Evolutionary conservation across 176 grass and related monocot species (phyloP).

Genomic region (Neostapfia colusana): DNA sequence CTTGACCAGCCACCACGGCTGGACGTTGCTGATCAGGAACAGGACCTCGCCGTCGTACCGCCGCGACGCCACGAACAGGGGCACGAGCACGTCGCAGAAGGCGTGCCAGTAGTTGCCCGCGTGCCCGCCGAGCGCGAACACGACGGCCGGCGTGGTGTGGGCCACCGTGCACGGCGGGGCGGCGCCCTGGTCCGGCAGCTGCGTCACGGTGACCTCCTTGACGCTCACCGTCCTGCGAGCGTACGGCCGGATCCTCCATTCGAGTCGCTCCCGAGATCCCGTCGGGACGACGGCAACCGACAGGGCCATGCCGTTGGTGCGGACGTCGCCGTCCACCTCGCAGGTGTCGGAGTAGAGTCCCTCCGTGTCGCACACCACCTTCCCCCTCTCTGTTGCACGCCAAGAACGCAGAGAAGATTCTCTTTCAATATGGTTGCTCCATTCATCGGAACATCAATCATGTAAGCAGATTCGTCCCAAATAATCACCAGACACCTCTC

Average conservation of each 20-base stretch:
- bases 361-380: conserved; percentile 35
- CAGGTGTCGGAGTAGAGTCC: conserved; percentile 58
- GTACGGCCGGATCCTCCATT: conserved; percentile 63
- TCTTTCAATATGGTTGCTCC: not conserved
- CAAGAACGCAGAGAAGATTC: not conserved
- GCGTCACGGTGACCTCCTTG: conserved; percentile 49
- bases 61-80: conserved; percentile 63
- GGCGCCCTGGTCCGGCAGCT: not conserved
- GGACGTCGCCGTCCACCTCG: conserved; percentile 65
- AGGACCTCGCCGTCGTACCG: conserved; percentile 60
- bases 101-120: conserved; percentile 69
- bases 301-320: conserved; percentile 47
- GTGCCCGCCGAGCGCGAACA: conserved; percentile 67
- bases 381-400: conserved; percentile 26
- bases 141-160: conserved; percentile 46
- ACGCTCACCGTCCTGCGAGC: conserved; percentile 42
- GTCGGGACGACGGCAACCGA: conserved; percentile 44
- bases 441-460: not conserved
- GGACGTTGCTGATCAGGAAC: conserved; percentile 53
- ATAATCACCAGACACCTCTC: not conserved
- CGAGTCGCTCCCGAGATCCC: not conserved
- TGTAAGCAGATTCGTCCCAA: no score
- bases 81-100: conserved; percentile 70
- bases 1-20: conserved; percentile 77
- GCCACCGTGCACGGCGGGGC: conserved; percentile 42